Percentiles rank a stretch among this genome's conserved stretches.
Conservation (phyloP, 2,329 filamentous ascomycete species). For the Aaosphaeria pasadenensis region DNA sequence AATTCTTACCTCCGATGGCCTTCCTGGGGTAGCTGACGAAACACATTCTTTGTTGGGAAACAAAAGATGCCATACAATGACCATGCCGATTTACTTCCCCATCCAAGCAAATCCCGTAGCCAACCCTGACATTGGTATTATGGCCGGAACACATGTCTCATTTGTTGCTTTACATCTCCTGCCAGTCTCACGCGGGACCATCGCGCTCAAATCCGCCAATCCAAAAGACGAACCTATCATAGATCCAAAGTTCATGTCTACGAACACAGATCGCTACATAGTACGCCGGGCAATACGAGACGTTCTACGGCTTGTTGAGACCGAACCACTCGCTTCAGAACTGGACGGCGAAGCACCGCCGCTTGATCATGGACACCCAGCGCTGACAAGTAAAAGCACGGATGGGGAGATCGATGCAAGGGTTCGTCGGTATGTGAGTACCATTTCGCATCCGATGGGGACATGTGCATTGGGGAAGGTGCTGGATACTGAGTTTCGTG, state of each 20-base stretch:
- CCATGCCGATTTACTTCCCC: slow-evolving; percentile 11
- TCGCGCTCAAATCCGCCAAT: slow-evolving; percentile 14
- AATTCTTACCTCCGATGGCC: background rate
- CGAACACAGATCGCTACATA: slow-evolving; percentile 18
- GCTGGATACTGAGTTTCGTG: slow-evolving; percentile 48
- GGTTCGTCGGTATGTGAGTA: background rate
- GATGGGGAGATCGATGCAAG: slow-evolving; percentile 23
- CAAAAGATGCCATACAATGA: slow-evolving; percentile 12
- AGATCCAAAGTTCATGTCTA: slow-evolving; percentile 19
- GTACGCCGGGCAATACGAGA: slow-evolving; percentile 13
- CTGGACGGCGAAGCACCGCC: slow-evolving; percentile 15
- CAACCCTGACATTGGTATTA: slow-evolving; percentile 5
- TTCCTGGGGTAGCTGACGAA: background rate
- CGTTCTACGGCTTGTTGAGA: slow-evolving; percentile 6
- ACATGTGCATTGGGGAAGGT: slow-evolving; percentile 56
- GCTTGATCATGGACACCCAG: slow-evolving; percentile 3
- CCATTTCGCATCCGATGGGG: slow-evolving; percentile 26
- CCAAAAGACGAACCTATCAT: slow-evolving; percentile 13
- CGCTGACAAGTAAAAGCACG: slow-evolving; percentile 8
- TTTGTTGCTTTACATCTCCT: slow-evolving; percentile 11
- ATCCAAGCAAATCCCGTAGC: slow-evolving; percentile 2
- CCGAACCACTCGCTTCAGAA: slow-evolving; percentile 7
- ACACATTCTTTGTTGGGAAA: slow-evolving; percentile 5
- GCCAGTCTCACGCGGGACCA: slow-evolving; percentile 19
- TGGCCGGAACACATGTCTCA: slow-evolving; percentile 11